Conservation (phyloP, 2,329 filamentous ascomycete genomes). For the Penicillium sp. region DNA sequence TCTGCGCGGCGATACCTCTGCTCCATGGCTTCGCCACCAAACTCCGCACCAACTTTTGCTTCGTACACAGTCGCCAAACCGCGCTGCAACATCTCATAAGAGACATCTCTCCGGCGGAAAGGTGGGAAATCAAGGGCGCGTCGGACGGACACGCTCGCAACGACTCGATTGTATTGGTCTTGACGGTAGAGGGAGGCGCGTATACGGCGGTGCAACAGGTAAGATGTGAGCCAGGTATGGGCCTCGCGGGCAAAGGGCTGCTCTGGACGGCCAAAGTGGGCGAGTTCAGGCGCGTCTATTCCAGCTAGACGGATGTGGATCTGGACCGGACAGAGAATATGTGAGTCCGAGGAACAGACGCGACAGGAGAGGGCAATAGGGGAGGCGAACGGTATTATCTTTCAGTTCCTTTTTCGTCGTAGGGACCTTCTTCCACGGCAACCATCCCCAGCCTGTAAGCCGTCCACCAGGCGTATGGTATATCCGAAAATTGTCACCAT, state of each 20-base stretch:
- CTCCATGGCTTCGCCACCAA: constrained; percentile 65
- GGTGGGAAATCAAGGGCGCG: constrained; percentile 44
- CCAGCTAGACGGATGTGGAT: constrained; percentile 88
- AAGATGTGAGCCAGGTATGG: constrained; percentile 71
- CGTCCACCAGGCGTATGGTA: constrained; percentile 93
- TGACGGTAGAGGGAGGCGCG: constrained; percentile 77
- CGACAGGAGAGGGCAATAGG: background rate
- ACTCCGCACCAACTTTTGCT: constrained; percentile 84
- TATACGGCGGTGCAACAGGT: constrained; percentile 69
- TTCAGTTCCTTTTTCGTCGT: constrained; percentile 65
- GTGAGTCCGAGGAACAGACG: background rate
- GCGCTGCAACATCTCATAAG: constrained; percentile 79
- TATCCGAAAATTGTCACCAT: constrained; percentile 92
- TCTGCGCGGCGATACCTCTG: constrained; percentile 48
- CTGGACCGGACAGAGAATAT: constrained; percentile 32
- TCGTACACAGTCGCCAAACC: constrained; percentile 92
- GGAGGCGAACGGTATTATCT: constrained; percentile 66
- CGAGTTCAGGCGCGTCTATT: constrained; percentile 85
- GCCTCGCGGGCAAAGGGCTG: constrained; percentile 84
- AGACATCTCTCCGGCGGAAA: constrained; percentile 70
- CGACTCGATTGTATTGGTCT: constrained; percentile 90
- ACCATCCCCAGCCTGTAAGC: constrained; percentile 87
- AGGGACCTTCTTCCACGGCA: constrained; percentile 69
- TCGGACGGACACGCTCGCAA: constrained; percentile 78
- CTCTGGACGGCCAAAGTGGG: constrained; percentile 84